Evolutionary conservation across 139 green algal species (phyloP).

Genomic region (Edaphochlamys debaryana): DNA sequence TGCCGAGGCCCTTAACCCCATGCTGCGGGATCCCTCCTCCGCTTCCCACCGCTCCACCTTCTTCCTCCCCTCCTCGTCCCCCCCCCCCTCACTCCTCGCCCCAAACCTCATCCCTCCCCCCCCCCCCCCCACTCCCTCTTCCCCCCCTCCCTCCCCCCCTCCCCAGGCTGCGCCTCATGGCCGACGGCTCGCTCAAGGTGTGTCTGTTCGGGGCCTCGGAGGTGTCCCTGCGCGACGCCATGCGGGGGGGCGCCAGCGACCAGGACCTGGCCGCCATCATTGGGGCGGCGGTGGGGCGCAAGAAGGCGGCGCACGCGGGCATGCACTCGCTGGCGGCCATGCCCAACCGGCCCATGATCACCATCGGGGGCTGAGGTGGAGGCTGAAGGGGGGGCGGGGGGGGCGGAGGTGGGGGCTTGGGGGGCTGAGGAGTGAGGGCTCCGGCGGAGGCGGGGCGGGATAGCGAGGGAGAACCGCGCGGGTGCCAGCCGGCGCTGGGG

Average conservation of each 20-base stretch:
- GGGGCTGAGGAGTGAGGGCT: too few relatives aligned
- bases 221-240: constrained; percentile 89
- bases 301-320: constrained; percentile 91
- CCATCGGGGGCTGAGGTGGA: constrained; percentile 90
- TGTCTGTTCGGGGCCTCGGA: constrained; percentile 97
- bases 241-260: constrained; percentile 87
- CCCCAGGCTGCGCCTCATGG: constrained; percentile 88
- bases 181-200: constrained; percentile 94
- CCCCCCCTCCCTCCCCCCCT: not conserved
- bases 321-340: constrained; percentile 91
- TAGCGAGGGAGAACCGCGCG: too few relatives aligned
- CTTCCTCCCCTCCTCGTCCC: too few relatives aligned
- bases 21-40: too few relatives aligned
- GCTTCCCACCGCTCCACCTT: too few relatives aligned
- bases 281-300: constrained; percentile 85
- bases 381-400: not conserved
- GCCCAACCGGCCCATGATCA: constrained; percentile 95
- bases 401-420: too few relatives aligned
- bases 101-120: too few relatives aligned
- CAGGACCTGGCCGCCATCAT: constrained; percentile 88
- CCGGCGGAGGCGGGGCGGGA: too few relatives aligned
- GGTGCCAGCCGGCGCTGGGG: too few relatives aligned
- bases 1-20: too few relatives aligned
- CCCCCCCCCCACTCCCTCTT: too few relatives aligned
- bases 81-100: too few relatives aligned